These are phyloP conservation scores for Cercophora scortea DNA, from an alignment of 495 filamentous ascomycete genomes.

Conservation along the genomic window DNA sequence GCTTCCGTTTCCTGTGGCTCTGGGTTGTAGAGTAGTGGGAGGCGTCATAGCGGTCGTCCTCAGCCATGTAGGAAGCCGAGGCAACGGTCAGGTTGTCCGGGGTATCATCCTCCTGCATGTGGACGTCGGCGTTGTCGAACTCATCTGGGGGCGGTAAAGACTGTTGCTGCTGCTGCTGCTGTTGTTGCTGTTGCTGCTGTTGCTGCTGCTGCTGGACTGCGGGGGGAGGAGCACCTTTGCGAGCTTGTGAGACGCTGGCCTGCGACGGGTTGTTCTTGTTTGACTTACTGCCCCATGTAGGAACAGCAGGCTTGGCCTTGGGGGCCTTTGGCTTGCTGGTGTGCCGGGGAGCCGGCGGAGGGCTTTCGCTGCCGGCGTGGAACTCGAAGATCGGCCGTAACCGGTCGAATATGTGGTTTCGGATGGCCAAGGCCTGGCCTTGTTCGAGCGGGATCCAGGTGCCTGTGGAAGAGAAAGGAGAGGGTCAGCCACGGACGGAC, in stretches of 20 bases:
- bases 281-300: slow-evolving; percentile 43
- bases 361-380: slow-evolving; percentile 73
- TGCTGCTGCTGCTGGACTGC: slow-evolving; percentile 2
- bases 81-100: slow-evolving; percentile 72
- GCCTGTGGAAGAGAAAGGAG: slow-evolving; percentile 42
- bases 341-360: slow-evolving; percentile 91
- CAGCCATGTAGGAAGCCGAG: slow-evolving; percentile 73
- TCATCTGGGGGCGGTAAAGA: slow-evolving; percentile 21
- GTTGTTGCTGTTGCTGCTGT: no score
- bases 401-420: slow-evolving; percentile 77
- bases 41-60: slow-evolving; percentile 65
- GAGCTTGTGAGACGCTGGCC: slow-evolving; percentile 11
- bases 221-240: slow-evolving; percentile 13
- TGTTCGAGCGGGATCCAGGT: slow-evolving; percentile 92
- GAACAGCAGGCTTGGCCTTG: slow-evolving; percentile 47
- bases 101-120: slow-evolving; percentile 72
- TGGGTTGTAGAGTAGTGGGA: slow-evolving; percentile 49
- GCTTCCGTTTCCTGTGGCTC: slow-evolving; percentile 72
- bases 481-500: slow-evolving; percentile 6
- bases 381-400: slow-evolving; percentile 85
- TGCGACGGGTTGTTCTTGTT: slow-evolving; percentile 9
- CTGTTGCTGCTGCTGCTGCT: no score
- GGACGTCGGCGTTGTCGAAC: slow-evolving; percentile 40
- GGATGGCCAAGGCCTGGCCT: slow-evolving; percentile 70
- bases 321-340: slow-evolving; percentile 66